Percentiles rank a stretch among this genome's conserved stretches.
phyloP scores from a whole-genome alignment of 2,329 filamentous ascomycete genomes.

The Paecilomyces fulvus region DNA sequence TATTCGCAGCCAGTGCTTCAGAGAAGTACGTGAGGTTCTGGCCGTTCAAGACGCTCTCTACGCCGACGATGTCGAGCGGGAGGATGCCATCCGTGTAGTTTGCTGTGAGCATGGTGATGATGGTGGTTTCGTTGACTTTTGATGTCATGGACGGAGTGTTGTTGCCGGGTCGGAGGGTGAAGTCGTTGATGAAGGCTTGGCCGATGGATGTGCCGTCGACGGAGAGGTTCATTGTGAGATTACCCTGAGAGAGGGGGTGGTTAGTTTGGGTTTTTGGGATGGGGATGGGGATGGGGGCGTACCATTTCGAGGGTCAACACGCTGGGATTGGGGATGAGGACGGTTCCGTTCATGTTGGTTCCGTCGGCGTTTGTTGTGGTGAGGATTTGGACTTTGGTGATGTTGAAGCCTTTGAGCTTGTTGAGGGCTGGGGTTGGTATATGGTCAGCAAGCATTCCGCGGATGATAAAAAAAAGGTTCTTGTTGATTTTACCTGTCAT shows the following conservation, averaged over 20 bases:
- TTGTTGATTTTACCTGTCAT: conserved; percentile 43
- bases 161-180: conserved; percentile 46
- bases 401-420: conserved; percentile 43
- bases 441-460: neutral
- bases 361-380: conserved; percentile 31
- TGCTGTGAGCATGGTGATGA: conserved; percentile 20
- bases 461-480: neutral
- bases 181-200: conserved; percentile 40
- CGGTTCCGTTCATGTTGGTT: conserved; percentile 47
- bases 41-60: conserved; percentile 40
- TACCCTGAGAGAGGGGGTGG: conserved; percentile 31
- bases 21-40: conserved; percentile 47
- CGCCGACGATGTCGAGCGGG: conserved; percentile 44
- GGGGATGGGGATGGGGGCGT: conserved; percentile 4
- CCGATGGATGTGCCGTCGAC: conserved; percentile 43
- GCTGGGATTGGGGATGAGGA: conserved; percentile 53
- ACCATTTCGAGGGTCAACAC: conserved; percentile 48
- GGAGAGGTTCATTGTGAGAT: conserved; percentile 47
- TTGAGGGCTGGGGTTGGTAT: conserved; percentile 52
- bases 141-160: conserved; percentile 45
- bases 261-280: neutral
- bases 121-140: conserved; percentile 36
- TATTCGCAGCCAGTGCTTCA: conserved; percentile 40
- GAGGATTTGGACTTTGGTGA: conserved; percentile 42
- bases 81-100: conserved; percentile 41